Percentiles rank a stretch among this genome's conserved stretches.
Conservation (phyloP, 305 asterid species). For the Plantago coronopus region DNA sequence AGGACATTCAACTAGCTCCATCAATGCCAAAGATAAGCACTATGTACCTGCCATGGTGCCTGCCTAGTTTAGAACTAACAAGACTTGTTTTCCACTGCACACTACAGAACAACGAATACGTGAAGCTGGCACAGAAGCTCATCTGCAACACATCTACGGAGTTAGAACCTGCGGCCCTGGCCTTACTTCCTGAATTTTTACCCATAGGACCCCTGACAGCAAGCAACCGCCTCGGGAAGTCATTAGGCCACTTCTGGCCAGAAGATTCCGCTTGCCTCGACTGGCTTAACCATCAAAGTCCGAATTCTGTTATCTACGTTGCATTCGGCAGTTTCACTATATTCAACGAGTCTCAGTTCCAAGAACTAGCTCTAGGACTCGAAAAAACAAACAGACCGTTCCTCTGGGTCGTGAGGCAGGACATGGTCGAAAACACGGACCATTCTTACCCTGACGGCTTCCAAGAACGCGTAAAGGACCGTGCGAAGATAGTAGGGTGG, state of each 20-base stretch:
- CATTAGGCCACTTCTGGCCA: conserved; percentile 53
- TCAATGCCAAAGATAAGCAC: conserved; percentile 43
- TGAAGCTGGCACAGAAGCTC: conserved; percentile 34
- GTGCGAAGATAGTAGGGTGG: conserved; percentile 44
- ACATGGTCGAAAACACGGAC: conserved; percentile 8
- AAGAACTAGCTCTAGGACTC: conserved; percentile 57
- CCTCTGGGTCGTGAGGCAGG: conserved; percentile 59
- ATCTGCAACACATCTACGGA: conserved; percentile 54
- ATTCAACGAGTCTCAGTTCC: conserved; percentile 37
- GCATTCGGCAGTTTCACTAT: conserved; percentile 65
- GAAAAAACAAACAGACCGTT: conserved; percentile 50
- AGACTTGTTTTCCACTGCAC: conserved; percentile 34
- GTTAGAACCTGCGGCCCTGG: conserved; percentile 52
- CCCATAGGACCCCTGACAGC: conserved; percentile 64
- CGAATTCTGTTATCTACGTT: conserved; percentile 43
- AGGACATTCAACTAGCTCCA: conserved; percentile 43
- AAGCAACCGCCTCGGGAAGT: conserved; percentile 30
- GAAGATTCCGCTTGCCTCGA: conserved; percentile 46
- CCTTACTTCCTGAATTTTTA: conserved; percentile 31
- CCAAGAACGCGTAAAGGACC: conserved; percentile 27
- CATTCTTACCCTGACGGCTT: conserved; percentile 42
- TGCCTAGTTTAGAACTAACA: conserved; percentile 33
- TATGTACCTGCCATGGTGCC: conserved; percentile 36
- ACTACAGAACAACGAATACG: conserved; percentile 13
- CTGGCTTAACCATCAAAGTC: conserved; percentile 62